phyloP scores from a whole-genome alignment of 2,329 filamentous ascomycete genomes.

The Diaporthe velutina region DNA sequence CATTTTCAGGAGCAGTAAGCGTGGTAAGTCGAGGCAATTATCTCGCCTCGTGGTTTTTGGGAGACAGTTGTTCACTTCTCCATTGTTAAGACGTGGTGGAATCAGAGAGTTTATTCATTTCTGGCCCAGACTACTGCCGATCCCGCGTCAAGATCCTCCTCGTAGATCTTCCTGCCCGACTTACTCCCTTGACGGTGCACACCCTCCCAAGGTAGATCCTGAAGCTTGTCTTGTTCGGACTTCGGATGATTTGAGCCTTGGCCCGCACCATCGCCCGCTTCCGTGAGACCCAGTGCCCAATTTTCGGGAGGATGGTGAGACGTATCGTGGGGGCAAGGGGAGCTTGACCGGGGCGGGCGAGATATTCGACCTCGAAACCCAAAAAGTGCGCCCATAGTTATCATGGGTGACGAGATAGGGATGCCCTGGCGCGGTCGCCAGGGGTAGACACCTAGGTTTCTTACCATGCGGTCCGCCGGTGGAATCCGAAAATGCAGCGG shows the following conservation, averaged over 20 bases:
- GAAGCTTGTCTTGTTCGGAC: slow-evolving; percentile 24
- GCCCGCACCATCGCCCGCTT: slow-evolving; percentile 7
- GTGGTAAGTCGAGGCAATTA: neutral
- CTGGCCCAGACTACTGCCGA: neutral
- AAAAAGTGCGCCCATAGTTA: neutral
- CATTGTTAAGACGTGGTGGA: neutral
- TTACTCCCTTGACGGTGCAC: neutral
- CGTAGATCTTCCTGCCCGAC: neutral
- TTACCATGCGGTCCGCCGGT: neutral
- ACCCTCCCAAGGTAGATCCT: slow-evolving; percentile 4
- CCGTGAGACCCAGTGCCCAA: neutral
- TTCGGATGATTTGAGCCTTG: slow-evolving; percentile 17
- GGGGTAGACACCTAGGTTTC: neutral
- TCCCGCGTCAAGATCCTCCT: slow-evolving; percentile 10
- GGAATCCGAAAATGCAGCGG: slow-evolving; percentile 14
- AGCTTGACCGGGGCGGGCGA: neutral
- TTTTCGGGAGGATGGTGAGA: slow-evolving; percentile 5
- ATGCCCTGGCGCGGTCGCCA: neutral
- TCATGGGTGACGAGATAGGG: neutral
- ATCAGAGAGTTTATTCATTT: neutral
- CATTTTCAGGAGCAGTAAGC: neutral
- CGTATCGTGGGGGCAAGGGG: neutral
- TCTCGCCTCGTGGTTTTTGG: neutral
- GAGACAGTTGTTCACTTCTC: neutral
- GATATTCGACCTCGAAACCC: neutral